These are phyloP conservation scores for Cryphonectria carpinicola DNA, from an alignment of 2,329 filamentous ascomycete genomes.

Conservation along the genomic window DNA sequence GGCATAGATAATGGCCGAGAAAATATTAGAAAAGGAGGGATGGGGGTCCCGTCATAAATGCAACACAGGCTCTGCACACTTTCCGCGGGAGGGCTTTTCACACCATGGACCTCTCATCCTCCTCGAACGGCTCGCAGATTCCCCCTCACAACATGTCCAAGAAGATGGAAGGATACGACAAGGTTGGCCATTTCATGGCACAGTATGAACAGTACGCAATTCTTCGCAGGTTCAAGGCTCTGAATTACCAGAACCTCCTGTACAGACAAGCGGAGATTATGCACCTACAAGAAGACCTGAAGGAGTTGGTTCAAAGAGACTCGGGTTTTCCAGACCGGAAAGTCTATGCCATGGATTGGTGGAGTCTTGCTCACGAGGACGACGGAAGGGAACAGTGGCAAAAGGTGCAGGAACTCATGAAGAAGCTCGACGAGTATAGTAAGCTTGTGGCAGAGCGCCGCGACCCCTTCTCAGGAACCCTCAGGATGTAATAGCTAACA, in stretches of 20 bases:
- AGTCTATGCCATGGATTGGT: slow-evolving; percentile 31
- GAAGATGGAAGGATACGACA: slow-evolving; percentile 33
- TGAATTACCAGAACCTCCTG: slow-evolving; percentile 36
- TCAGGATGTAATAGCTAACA: neutral
- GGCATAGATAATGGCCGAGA: neutral
- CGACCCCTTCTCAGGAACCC: neutral
- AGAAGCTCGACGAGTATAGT: slow-evolving; percentile 35
- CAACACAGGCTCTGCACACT: neutral
- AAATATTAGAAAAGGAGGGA: neutral
- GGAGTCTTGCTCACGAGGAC: slow-evolving; percentile 26
- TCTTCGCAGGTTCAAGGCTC: slow-evolving; percentile 34
- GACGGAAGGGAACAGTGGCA: slow-evolving; percentile 32
- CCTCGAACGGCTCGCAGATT: neutral
- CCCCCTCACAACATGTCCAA: neutral
- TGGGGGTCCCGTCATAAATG: neutral
- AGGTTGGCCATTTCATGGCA: slow-evolving; percentile 35
- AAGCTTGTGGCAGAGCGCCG: neutral
- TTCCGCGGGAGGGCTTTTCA: neutral
- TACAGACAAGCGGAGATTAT: slow-evolving; percentile 38
- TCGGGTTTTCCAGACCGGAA: slow-evolving; percentile 1
- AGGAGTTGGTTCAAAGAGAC: slow-evolving; percentile 24
- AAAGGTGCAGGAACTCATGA: slow-evolving; percentile 28
- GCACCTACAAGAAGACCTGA: slow-evolving; percentile 33
- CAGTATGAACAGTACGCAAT: slow-evolving; percentile 34
- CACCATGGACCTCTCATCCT: neutral